Base-by-base conservation (phyloP, 1,284 basidiomycete species). In the Rhizopogon parksii region DNA sequence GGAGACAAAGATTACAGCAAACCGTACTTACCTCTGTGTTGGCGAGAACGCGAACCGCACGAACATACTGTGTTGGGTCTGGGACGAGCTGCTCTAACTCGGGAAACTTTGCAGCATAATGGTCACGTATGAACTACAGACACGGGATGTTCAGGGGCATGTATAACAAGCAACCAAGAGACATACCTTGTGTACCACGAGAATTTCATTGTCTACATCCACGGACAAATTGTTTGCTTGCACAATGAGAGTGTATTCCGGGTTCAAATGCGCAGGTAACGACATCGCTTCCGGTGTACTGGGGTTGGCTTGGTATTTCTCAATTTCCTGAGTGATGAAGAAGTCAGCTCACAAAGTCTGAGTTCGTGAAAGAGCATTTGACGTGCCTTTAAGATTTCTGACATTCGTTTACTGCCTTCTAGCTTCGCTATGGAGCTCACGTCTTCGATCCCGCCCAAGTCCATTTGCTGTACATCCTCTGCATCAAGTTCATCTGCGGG, bases 181-280 rank as follows among this genome's bases (percentile, higher is more conserved):
- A 59, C 68, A 56, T 61, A 82, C 91, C 78, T 99, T 99, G 76
- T 99, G 93, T 1, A 98, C 95, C 24, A 99, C 77, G 53, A 99
- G 77, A 52, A 97, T 91, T 69, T 99, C 96, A 62, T 99, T 99
- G 70, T 99, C 96, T 1, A 99, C 86, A 60, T 99, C 96, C 15
- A 99, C 96, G 1, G 94, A 94, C 53, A 98, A 75, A 71, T 99
- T 99, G 74, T 99, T 99, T 11, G 95, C 92, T 59, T 91, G 85
- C 2, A 99, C 96, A 60, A 99, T 98, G 53, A 99, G 77, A 54
- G 87, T 84, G 71, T 99, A 99, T 69, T 99, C 96, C 0, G 92
- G 91, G 65, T 95, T 95, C 56, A 95, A 80, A 67, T 95, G 92
- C 0, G 92, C 82, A 11, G 91, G 89, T 36, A 78, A 75, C 2